Conservation (phyloP, 1,284 basidiomycete species). For the Xanthoconium separans region DNA sequence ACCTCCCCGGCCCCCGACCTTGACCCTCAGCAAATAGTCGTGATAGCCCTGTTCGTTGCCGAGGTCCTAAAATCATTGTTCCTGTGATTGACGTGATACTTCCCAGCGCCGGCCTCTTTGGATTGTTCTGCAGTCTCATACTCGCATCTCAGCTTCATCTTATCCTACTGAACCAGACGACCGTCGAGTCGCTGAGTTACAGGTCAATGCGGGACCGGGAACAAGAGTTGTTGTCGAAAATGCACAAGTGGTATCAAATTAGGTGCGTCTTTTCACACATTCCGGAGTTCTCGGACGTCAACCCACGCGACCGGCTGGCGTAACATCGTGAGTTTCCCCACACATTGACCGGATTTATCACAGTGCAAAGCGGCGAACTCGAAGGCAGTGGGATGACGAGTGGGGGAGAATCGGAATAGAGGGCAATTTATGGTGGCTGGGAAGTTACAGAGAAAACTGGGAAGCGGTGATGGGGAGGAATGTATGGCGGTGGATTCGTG, state of each 20-base stretch:
- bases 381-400: constrained; percentile 63
- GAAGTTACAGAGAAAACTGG: constrained; percentile 62
- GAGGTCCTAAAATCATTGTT: neutral
- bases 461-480: constrained; percentile 71
- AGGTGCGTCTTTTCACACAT: constrained; percentile 38
- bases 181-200: constrained; percentile 70
- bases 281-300: neutral
- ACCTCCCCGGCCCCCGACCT: constrained; percentile 12
- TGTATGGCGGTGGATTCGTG: constrained; percentile 69
- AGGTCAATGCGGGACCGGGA: constrained; percentile 64
- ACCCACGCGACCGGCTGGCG: neutral
- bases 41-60: constrained; percentile 27
- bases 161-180: constrained; percentile 68
- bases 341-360: constrained; percentile 3
- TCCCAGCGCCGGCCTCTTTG: constrained; percentile 50
- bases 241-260: constrained; percentile 48
- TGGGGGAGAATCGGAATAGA: constrained; percentile 76
- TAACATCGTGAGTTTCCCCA: neutral
- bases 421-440: constrained; percentile 87
- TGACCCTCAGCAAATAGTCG: constrained; percentile 31
- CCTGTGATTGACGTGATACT: constrained; percentile 10
- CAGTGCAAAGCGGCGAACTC: constrained; percentile 49
- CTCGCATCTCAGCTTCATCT: constrained; percentile 59
- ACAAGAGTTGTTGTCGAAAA: constrained; percentile 43
- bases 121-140: constrained; percentile 65